These are phyloP conservation scores for Dissophora ornata DNA, from an alignment of 192 early-diverging fungal species.

Conservation along the genomic window DNA sequence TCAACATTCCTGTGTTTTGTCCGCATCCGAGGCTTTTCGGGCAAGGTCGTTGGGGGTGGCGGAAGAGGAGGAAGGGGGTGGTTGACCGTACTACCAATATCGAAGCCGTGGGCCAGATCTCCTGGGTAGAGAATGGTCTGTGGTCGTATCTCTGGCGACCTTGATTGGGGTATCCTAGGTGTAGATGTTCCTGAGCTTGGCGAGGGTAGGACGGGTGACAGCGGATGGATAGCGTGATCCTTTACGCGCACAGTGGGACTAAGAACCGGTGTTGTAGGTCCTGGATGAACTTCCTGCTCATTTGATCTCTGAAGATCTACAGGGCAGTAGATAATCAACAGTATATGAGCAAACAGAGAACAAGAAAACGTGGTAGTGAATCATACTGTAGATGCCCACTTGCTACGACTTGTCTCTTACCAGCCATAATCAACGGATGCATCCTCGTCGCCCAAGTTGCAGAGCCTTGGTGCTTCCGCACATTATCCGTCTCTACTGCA, in stretches of 20 bases:
- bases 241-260: conserved; percentile 23
- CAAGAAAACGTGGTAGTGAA: too few relatives aligned
- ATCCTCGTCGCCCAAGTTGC: conserved; percentile 12
- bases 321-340: background rate
- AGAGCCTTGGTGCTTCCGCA: background rate
- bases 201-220: conserved; percentile 31
- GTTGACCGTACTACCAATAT: conserved; percentile 16
- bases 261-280: background rate
- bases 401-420: conserved; percentile 12
- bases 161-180: conserved; percentile 24
- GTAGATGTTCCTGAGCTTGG: conserved; percentile 35
- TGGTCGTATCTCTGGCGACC: conserved; percentile 39
- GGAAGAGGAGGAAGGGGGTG: conserved; percentile 46
- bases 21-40: conserved; percentile 10
- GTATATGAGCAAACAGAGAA: background rate
- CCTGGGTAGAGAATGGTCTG: conserved; percentile 16
- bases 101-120: conserved; percentile 6
- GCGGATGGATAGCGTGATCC: conserved; percentile 32
- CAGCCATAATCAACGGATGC: conserved; percentile 37
- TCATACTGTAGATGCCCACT: too few relatives aligned
- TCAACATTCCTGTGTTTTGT: background rate
- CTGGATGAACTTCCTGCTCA: conserved; percentile 8
- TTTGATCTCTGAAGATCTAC: conserved; percentile 17
- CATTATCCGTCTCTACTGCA: background rate
- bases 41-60: conserved; percentile 7